Percentiles rank a stretch among this genome's conserved stretches.
These are phyloP conservation scores for Neostapfia colusana DNA, from an alignment of 176 grass and related monocot genomes.

Conservation along the genomic window DNA sequence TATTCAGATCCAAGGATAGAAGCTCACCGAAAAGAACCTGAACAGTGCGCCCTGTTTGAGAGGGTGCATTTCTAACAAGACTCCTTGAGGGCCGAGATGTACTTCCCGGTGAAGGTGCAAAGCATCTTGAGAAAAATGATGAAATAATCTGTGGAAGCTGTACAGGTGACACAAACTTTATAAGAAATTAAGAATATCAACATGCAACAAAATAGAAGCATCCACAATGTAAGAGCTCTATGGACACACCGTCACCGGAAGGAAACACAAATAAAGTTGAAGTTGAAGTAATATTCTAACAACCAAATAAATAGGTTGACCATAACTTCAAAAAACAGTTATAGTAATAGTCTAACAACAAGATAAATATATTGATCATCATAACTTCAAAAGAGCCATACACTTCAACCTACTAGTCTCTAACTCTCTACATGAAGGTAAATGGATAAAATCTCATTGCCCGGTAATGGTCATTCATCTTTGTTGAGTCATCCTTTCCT, in stretches of 20 bases:
- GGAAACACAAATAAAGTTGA: conserved; percentile 15
- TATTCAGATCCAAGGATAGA: too few species aligned
- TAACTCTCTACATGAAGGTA: too few species aligned
- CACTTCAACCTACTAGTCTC: background rate
- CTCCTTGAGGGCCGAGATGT: too few species aligned
- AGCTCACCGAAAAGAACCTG: too few species aligned
- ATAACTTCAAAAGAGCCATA: conserved; percentile 4
- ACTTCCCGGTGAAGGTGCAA: too few species aligned
- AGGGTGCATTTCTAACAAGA: too few species aligned
- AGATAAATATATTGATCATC: conserved; percentile 2
- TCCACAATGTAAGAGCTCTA: background rate
- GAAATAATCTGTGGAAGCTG: too few species aligned
- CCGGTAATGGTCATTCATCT: too few species aligned
- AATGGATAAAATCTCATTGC: background rate
- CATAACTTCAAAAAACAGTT: background rate
- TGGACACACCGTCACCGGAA: background rate
- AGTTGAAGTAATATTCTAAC: conserved; percentile 1
- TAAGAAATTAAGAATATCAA: conserved; percentile 28
- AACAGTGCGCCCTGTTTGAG: too few species aligned
- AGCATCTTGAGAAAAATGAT: too few species aligned
- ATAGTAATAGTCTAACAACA: conserved; percentile 5
- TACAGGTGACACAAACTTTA: too few species aligned
- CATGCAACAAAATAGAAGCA: conserved; percentile 12
- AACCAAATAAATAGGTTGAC: conserved; percentile 7
- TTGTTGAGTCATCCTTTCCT: too few species aligned